phyloP scores from a whole-genome alignment of 441 rosid species.

The Lepidium campestre region DNA sequence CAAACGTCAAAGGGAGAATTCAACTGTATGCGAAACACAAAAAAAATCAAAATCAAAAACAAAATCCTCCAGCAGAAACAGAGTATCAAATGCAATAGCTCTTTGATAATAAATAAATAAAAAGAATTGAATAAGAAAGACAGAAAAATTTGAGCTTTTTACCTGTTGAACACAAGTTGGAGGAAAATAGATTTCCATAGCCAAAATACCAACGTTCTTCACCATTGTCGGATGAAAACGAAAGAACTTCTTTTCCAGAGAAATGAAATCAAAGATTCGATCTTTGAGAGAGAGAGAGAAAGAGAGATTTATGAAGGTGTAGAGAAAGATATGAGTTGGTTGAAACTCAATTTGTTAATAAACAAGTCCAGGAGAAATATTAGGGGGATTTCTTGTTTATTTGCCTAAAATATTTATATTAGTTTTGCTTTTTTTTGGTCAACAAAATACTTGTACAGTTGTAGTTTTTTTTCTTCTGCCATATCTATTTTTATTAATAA shows the following conservation, averaged over 20 bases:
- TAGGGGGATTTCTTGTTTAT: background rate
- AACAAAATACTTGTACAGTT: background rate
- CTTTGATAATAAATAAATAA: background rate
- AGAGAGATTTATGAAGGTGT: conserved; percentile 16
- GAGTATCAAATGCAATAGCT: conserved; percentile 19
- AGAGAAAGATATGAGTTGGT: conserved; percentile 14
- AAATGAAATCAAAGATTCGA: conserved; percentile 4
- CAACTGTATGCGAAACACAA: background rate
- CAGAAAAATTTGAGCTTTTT: background rate
- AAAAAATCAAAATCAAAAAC: background rate
- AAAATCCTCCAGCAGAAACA: background rate
- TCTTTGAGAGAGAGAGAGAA: conserved; percentile 10
- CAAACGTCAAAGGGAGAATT: background rate
- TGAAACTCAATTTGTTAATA: conserved; percentile 16
- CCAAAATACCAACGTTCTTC: conserved; percentile 90
- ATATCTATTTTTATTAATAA: no score
- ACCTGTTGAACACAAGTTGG: conserved; percentile 96
- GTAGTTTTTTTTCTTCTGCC: no score
- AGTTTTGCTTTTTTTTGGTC: background rate
- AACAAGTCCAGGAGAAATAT: conserved; percentile 9
- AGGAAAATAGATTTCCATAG: conserved; percentile 93
- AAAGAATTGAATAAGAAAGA: background rate
- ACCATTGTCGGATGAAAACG: conserved; percentile 44
- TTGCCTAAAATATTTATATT: background rate
- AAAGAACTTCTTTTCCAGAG: background rate